Evolutionary conservation across 2,329 filamentous ascomycete genomes (phyloP), one percentile per base, ranked within the genome.

Genomic region (Penicillium brevicompactum): DNA sequence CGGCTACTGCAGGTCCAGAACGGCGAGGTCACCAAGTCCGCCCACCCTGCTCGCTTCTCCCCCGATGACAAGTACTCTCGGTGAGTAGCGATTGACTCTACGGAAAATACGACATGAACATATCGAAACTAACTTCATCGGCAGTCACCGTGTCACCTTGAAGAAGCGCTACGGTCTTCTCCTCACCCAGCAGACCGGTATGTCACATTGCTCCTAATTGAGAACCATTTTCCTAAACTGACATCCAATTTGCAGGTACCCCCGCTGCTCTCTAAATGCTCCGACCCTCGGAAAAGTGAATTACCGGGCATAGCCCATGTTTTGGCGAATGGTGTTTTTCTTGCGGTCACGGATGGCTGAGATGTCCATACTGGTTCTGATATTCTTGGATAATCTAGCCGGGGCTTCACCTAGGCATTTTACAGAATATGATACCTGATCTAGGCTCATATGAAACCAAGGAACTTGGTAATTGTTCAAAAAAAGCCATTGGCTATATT

Each of bases 31-130:
- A 96, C 93, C 75, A 96, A 96, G 83, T 94, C 90, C 51, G 94
- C 94, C 53, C 93, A 97, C 80, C 93, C 94, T 45, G 94, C 94
- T 42, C 85, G 94, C 66, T 99, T 97, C 83, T 96, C 91, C 45
- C 94, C 94, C 61, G 94, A 99, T 79, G 94, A 99, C 83, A 96
- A 97, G 83, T 97, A 95, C 84, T 96, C 92, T 70, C 82, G 85
- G 83, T 86, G 73, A 49, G 76, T 64, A 49, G 16, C 41, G 2
- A 13, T 24, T 2, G 21, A 11, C 16, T 14, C 1, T 31, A 1
- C 14, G 7, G 2, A 2, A 18, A 16, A 24, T n/a, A 30, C 14
- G 10, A n/a, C 38, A 37, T 14, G 6, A 37, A 37, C 6, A 5
- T 9, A 46, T 45, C 10, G n/a, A 10, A 14, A 42, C 51, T 58